These are phyloP conservation scores for Bothriochloa decipiens DNA, from an alignment of 176 grass and related monocot genomes.

Conservation along the genomic window DNA sequence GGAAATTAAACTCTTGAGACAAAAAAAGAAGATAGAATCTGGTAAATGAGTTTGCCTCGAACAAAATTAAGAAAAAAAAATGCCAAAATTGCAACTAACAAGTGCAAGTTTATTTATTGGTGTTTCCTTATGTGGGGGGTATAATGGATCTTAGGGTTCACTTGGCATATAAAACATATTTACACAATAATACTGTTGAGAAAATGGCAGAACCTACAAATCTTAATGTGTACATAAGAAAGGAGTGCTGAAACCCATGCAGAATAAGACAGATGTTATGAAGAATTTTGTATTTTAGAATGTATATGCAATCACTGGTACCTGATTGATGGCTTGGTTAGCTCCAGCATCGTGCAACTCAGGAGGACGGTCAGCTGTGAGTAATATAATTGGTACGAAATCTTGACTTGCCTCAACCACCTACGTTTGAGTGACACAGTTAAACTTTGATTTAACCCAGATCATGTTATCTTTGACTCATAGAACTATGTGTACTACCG, in stretches of 20 bases:
- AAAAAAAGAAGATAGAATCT: not conserved
- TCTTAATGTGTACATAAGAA: constrained; percentile 6
- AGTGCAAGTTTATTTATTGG: constrained; percentile 9
- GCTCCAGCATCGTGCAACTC: constrained; percentile 92
- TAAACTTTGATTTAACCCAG: constrained; percentile 37
- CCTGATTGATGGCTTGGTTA: constrained; percentile 96
- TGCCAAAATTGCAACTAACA: constrained; percentile 13
- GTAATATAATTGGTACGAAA: constrained; percentile 83
- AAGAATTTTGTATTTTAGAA: constrained; percentile 43
- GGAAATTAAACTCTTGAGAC: constrained; percentile 18
- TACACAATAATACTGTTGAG: constrained; percentile 11
- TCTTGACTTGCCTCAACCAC: constrained; percentile 93
- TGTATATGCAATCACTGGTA: constrained; percentile 24
- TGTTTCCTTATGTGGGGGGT: not conserved
- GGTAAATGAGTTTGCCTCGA: constrained; percentile 24
- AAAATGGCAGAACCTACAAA: constrained; percentile 11
- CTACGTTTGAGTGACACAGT: constrained; percentile 45
- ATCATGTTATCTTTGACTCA: constrained; percentile 8
- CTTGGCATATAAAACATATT: constrained; percentile 23
- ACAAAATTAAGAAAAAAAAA: not conserved
- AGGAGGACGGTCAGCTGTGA: constrained; percentile 93
- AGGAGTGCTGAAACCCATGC: not conserved
- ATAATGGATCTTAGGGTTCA: constrained; percentile 15
- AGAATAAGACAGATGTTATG: not conserved
- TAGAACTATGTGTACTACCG: not conserved